Base-by-base conservation (phyloP, 768 basidiomycete genomes). In the Xerocomellus amylosporus region DNA sequence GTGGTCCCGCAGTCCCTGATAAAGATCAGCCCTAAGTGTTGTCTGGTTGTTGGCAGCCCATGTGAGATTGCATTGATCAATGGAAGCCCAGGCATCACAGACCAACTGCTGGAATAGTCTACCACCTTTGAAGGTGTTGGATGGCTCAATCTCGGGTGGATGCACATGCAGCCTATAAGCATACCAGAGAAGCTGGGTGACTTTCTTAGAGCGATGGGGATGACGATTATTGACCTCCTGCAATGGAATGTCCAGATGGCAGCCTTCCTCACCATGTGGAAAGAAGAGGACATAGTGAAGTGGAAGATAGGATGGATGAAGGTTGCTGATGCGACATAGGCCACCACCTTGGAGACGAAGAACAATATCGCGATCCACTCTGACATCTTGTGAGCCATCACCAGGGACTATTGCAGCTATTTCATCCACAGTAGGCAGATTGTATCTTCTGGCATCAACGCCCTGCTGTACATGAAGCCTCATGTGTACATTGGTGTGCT, bases 231-330 rank as follows among this genome's bases (percentile, higher is more conserved):
- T 49, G 14, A n/a, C 9, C 19, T 26, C 0, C 19, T 58, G 49
- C 13, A 66, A 37, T 0, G 41, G 54, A 4, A 75, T 58, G 0
- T 65, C 30, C 5, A 56, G 13, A 54, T 72, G 66, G 77, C 74
- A 81, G 3, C 77, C 77, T 39, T 59, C 40, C 14, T 74, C 59
- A 3, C 76, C 76, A 37, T 46, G 17, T 4, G 77, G 74, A 66
- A 79, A 79, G 2, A 81, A 64, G 0, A 82, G 56, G 0, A 75
- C 71, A 73, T 78, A 80, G 14, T 78, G 73, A 1, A 80, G 63
- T 0, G 76, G 58, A 0, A 56, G 30, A 56, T 80, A 81, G 0
- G 62, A 49, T 5, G 72, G 67, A 55, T 75, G 63, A 0, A 64
- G 49, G 2, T 80, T 69, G 52, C 49, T 68, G 34, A 79, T 75